Percentiles rank a stretch among this genome's conserved stretches.
Evolutionary conservation across 2,329 filamentous ascomycete species (phyloP).

Genomic region (Beauveria caledonica): DNA sequence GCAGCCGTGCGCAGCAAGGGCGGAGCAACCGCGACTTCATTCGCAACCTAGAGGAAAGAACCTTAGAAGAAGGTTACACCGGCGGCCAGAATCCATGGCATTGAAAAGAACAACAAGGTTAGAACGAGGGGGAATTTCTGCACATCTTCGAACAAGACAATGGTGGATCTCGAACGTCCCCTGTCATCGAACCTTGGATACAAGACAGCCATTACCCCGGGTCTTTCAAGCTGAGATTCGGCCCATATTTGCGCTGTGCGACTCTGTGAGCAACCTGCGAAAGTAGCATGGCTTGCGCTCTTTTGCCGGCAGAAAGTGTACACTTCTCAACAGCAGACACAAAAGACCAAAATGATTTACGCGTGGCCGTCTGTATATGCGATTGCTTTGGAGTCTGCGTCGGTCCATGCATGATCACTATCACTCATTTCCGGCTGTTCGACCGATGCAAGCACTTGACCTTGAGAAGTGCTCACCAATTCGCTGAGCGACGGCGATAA

Average conservation of each 20-base stretch:
- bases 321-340: neutral
- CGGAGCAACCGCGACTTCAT: conserved; percentile 80
- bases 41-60: conserved; percentile 86
- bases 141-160: neutral
- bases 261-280: no score
- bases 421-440: neutral
- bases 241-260: neutral
- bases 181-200: conserved; percentile 2
- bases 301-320: neutral
- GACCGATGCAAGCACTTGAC: neutral
- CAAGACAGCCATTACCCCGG: neutral
- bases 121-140: neutral
- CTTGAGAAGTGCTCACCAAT: neutral
- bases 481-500: neutral
- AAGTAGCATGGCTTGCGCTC: no score
- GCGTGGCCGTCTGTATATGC: neutral
- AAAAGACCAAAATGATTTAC: neutral
- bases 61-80: conserved; percentile 87
- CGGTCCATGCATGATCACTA: neutral
- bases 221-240: neutral
- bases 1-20: conserved; percentile 59
- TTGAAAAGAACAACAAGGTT: conserved; percentile 34
- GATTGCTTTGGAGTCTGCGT: neutral
- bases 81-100: conserved; percentile 55
- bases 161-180: neutral